Percentiles rank a stretch among this genome's conserved stretches.
Evolutionary conservation across 73 alveolate species (phyloP).

Genomic region (Paraurostyla sp.): DNA sequence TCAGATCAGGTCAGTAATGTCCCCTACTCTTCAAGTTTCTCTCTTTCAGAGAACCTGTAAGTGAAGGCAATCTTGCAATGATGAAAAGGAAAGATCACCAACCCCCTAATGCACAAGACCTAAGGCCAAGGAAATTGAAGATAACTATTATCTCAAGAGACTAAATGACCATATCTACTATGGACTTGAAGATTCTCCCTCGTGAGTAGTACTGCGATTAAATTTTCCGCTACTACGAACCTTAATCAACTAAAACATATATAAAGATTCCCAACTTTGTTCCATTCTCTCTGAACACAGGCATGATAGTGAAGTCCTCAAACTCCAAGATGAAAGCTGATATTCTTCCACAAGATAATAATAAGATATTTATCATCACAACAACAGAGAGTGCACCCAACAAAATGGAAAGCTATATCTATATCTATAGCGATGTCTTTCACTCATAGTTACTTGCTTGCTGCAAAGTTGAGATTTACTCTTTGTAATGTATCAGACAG

Average conservation of each 20-base stretch:
- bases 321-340: slow-evolving; percentile 8
- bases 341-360: slow-evolving; percentile 27
- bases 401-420: slow-evolving; percentile 55
- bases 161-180: slow-evolving; percentile 60
- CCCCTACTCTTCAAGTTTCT: slow-evolving; percentile 73
- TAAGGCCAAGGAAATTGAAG: slow-evolving; percentile 54
- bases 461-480: slow-evolving; percentile 52
- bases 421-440: slow-evolving; percentile 40
- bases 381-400: slow-evolving; percentile 65
- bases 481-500: slow-evolving; percentile 15
- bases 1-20: slow-evolving; percentile 71
- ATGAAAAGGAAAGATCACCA: background rate
- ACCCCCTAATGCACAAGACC: background rate
- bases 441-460: slow-evolving; percentile 53
- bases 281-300: slow-evolving; percentile 53
- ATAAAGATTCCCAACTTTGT: slow-evolving; percentile 73
- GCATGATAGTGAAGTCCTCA: slow-evolving; percentile 34
- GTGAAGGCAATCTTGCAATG: slow-evolving; percentile 13
- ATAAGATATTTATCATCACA: slow-evolving; percentile 44
- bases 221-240: slow-evolving; percentile 76
- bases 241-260: slow-evolving; percentile 32
- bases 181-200: slow-evolving; percentile 75
- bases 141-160: slow-evolving; percentile 42
- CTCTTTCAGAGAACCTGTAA: slow-evolving; percentile 63
- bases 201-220: slow-evolving; percentile 69